Evolutionary conservation across 1,139 yeast species (phyloP).

Genomic region (Yamadazyma sp.): DNA sequence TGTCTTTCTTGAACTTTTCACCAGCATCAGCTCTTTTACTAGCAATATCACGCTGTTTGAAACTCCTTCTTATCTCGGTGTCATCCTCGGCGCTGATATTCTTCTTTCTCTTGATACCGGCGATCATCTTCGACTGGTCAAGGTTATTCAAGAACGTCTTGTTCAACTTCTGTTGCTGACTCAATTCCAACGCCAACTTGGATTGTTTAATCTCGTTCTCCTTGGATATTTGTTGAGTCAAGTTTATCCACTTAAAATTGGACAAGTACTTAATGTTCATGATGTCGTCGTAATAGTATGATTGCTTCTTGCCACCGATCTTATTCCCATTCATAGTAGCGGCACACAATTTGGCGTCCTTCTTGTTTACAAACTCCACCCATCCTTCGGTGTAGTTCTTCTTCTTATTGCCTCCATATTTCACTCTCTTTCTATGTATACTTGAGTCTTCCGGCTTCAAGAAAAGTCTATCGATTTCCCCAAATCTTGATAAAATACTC

Average conservation of each 20-base stretch:
- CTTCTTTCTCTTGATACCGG: slow-evolving; percentile 60
- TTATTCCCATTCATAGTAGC: slow-evolving; percentile 82
- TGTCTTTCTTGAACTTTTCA: slow-evolving; percentile 44
- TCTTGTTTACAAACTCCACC: slow-evolving; percentile 86
- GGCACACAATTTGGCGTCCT: slow-evolving; percentile 87
- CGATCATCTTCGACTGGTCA: slow-evolving; percentile 80
- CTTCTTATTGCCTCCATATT: slow-evolving; percentile 93
- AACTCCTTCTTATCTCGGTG: slow-evolving; percentile 47
- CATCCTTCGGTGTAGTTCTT: slow-evolving; percentile 91
- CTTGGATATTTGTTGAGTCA: slow-evolving; percentile 89
- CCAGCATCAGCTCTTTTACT: slow-evolving; percentile 67
- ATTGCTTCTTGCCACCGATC: slow-evolving; percentile 88
- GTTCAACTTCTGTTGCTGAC: slow-evolving; percentile 85
- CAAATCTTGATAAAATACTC: slow-evolving; percentile 77
- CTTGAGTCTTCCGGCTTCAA: slow-evolving; percentile 82
- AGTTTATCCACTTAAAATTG: slow-evolving; percentile 92
- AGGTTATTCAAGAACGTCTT: slow-evolving; percentile 81
- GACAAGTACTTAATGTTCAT: slow-evolving; percentile 86
- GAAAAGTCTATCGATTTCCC: slow-evolving; percentile 81
- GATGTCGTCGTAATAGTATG: slow-evolving; percentile 93
- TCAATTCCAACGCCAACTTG: slow-evolving; percentile 80
- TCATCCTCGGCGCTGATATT: slow-evolving; percentile 27
- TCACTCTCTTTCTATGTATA: slow-evolving; percentile 65
- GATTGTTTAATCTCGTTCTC: slow-evolving; percentile 90
- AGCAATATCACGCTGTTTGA: slow-evolving; percentile 63